Conservation (phyloP, 495 filamentous ascomycete genomes). For the Tuber brumale region DNA sequence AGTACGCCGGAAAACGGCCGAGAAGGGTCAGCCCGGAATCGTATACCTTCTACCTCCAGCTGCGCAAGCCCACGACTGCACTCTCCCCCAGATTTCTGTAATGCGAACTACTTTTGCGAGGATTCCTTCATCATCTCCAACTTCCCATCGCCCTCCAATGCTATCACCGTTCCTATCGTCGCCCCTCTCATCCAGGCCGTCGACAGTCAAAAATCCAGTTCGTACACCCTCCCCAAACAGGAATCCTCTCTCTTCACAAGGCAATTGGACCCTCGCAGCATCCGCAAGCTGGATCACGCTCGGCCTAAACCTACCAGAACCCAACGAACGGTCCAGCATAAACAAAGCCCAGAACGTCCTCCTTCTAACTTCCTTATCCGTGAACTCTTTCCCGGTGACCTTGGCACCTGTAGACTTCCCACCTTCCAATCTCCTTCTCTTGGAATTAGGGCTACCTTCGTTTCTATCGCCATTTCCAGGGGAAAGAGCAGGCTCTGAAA, state of each 20-base stretch:
- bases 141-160: conserved; percentile 53
- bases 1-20: conserved; percentile 7
- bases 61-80: conserved; percentile 43
- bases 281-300: conserved; percentile 34
- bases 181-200: conserved; percentile 28
- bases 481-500: conserved; percentile 28
- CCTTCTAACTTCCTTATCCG: conserved; percentile 67
- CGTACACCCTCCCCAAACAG: conserved; percentile 60
- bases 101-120: conserved; percentile 69
- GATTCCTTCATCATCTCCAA: conserved; percentile 60
- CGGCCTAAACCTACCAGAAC: conserved; percentile 55
- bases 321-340: conserved; percentile 71
- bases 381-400: conserved; percentile 48
- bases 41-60: conserved; percentile 30
- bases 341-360: conserved; percentile 84
- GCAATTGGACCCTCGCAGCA: conserved; percentile 53
- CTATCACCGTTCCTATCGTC: conserved; percentile 35
- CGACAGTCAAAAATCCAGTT: conserved; percentile 48
- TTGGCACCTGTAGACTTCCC: conserved; percentile 44
- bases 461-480: conserved; percentile 17
- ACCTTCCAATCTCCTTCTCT: conserved; percentile 38
- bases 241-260: conserved; percentile 61
- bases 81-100: conserved; percentile 64
- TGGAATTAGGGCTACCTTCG: conserved; percentile 18
- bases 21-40: not conserved